These are phyloP conservation scores for Bretschneidera sinensis DNA, from an alignment of 345 rosid genomes.

Conservation along the genomic window DNA sequence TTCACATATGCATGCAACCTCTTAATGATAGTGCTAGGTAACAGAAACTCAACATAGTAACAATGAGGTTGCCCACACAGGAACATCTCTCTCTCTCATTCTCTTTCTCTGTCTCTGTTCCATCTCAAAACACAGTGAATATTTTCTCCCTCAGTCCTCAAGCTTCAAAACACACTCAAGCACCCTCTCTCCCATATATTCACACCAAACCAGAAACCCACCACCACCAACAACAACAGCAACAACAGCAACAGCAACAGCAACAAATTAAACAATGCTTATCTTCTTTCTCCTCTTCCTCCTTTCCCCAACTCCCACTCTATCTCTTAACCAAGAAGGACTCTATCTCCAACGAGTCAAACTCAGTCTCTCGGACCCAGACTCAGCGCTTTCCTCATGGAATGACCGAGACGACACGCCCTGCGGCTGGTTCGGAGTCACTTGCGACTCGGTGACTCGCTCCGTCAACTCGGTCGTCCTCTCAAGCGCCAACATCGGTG, in stretches of 20 bases:
- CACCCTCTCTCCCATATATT: neutral
- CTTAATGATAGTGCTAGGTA: too few species aligned
- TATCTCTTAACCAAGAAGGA: slow-evolving; percentile 64
- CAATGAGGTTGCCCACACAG: neutral
- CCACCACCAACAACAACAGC: too few species aligned
- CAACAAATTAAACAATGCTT: slow-evolving; percentile 6
- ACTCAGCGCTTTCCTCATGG: slow-evolving; percentile 57
- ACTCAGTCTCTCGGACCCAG: slow-evolving; percentile 50
- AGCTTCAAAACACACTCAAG: too few species aligned
- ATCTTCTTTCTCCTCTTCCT: slow-evolving; percentile 21
- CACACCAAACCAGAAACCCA: neutral
- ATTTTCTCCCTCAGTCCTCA: too few species aligned
- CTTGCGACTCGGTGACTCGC: slow-evolving; percentile 33
- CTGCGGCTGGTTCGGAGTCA: slow-evolving; percentile 55
- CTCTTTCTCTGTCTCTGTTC: too few species aligned
- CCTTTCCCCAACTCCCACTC: slow-evolving; percentile 12
- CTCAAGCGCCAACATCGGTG: slow-evolving; percentile 46
- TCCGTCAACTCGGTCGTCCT: slow-evolving; percentile 71
- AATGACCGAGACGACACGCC: slow-evolving; percentile 43
- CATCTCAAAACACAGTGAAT: neutral
- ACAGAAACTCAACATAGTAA: neutral
- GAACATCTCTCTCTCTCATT: neutral
- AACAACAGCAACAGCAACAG: too few species aligned
- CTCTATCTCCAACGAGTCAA: slow-evolving; percentile 48
- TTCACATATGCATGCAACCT: too few species aligned